Base-by-base conservation (phyloP, 139 green algal genomes). In the Chlorella sp. region DNA sequence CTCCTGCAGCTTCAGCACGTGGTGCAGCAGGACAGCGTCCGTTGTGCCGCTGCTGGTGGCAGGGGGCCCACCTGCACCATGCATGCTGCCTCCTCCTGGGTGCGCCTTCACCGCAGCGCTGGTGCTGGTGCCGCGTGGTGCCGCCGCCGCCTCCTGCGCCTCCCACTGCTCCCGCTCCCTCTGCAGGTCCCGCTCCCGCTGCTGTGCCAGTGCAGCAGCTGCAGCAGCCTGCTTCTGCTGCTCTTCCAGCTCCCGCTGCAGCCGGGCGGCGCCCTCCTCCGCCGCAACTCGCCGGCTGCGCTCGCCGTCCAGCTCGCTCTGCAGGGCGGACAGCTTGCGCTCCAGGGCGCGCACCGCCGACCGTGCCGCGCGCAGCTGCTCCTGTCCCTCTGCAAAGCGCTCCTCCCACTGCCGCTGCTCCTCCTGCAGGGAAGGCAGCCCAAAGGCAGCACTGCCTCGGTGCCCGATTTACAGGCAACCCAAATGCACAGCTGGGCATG, bases 311-410 rank as follows among this genome's bases (percentile, higher is more conserved):
- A 78, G 70, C 39, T 60, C 70, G 9, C n/a, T 51, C 47, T 80
- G 55, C 32, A 69, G 23, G 36, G 30, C 20, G n/a, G 34, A 16
- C 23, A 85, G 44, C 30, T 76, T 47, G 18, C 47, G 44, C 65
- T 85, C 79, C n/a, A 85, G n/a, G 16, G 79, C 79, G 28, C 44
- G 41, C 44, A 78, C 23, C 9, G 79, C 79, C 21, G 79, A 69
- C 15, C 34, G 79, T 7, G 79, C 65, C 47, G 47, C 79, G 2
- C n/a, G 57, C 30, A 78, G 44, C 79, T 85, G 41, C 17, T 28
- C n/a, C 44, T 67, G 26, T 1, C 65, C 25, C 64, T 85, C 55
- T 30, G 30, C 51, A n/a, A 85, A 11, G 64, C 55, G 30, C n/a
- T 75, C 26, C n/a, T 68, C 16, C 28, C 30, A 56, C 4, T 17